Evolutionary conservation across 768 basidiomycete species (phyloP), one percentile per base, ranked within the genome.

Genomic region (Scleroderma citrinum): DNA sequence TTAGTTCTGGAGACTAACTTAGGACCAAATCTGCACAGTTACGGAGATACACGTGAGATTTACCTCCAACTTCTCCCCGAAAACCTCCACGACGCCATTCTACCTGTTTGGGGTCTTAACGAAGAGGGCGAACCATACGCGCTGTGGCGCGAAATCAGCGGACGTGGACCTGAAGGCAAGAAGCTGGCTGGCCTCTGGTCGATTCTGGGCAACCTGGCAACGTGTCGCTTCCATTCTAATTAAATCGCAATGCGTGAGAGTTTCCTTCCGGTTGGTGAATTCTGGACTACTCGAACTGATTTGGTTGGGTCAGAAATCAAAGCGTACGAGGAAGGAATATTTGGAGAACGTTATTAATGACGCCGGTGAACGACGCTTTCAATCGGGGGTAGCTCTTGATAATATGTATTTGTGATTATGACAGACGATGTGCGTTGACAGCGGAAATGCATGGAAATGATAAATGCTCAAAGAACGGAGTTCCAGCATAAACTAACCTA

Each of bases 161-260:
- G 36, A 38, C 36, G 36, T 6, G 36, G 10, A 17, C 36, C 36
- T 7, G 36, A 38, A 38, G 36, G 36, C 7, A 14, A n/a, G 17
- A 38, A 38, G 36, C n/a, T 38, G 36, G 36, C 36, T 19, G 53
- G 60, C 95, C 17, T 38, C 7, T 38, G 36, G 36, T 7, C n/a
- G 36, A 14, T 38, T 6, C 7, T 38, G 14, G 36, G 36, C 10
- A 38, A 38, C 36, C n/a, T 38, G 7, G 78, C 78, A 0, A 54
- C 79, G 52, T 77, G 76, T 49, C 72, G 84, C 0, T 85, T 84
- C 72, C 73, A 83, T 62, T 85, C 85, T 6, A 83, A 77, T 50
- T 80, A 81, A 55, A 44, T 85, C 34, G 83, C 81, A 0, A 69
- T 85, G 38, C 82, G 82, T 85, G 59, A 58, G 82, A 76, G 3